These are phyloP conservation scores for Heritiera fomes DNA, from an alignment of 345 rosid genomes.

Conservation along the genomic window DNA sequence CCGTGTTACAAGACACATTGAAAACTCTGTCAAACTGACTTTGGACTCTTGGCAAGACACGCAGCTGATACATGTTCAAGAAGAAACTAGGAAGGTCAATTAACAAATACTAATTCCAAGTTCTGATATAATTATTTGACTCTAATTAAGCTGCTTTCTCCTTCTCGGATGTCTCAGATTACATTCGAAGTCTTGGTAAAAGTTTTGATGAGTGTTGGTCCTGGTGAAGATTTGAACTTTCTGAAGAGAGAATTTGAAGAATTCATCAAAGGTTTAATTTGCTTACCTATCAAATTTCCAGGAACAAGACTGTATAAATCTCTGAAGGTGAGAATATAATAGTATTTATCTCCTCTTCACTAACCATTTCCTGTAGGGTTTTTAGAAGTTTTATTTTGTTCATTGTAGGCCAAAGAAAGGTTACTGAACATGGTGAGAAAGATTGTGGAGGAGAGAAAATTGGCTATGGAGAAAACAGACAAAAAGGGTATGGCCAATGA, in stretches of 20 bases:
- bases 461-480: conserved; percentile 32
- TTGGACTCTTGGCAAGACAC: conserved; percentile 63
- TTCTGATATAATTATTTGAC: neutral
- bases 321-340: conserved; percentile 52
- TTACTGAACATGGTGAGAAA: conserved; percentile 59
- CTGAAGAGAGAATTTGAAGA: conserved; percentile 75
- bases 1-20: conserved; percentile 58
- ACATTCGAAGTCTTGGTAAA: conserved; percentile 75
- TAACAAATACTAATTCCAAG: neutral
- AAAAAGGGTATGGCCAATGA: conserved; percentile 40
- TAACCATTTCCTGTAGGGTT: neutral
- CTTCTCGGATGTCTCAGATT: conserved; percentile 43
- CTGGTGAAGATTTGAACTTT: conserved; percentile 67
- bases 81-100: conserved; percentile 69
- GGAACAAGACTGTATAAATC: conserved; percentile 86
- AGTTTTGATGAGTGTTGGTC: conserved; percentile 65
- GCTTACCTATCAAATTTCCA: conserved; percentile 86
- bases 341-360: neutral
- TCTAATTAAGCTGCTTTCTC: neutral
- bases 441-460: conserved; percentile 63
- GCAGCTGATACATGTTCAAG: conserved; percentile 57
- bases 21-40: conserved; percentile 47
- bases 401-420: conserved; percentile 66
- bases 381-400: neutral
- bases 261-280: conserved; percentile 86